Conservation (phyloP, 768 basidiomycete genomes). For the Calocybe gangraenosa region DNA sequence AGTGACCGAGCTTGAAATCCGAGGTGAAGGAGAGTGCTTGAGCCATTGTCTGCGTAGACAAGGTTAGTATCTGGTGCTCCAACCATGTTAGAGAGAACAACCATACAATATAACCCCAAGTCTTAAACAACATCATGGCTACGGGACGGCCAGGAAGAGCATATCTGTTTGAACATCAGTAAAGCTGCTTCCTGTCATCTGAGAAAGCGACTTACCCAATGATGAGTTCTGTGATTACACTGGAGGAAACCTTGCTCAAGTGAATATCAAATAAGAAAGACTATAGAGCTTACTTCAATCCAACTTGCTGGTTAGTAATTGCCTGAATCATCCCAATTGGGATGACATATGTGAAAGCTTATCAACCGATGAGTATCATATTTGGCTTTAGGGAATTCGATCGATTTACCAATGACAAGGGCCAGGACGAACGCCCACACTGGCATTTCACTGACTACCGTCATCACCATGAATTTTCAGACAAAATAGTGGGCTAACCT, state of each 20-base stretch:
- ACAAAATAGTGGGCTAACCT: conserved; percentile 18
- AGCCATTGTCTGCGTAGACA: conserved; percentile 39
- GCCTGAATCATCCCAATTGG: conserved; percentile 66
- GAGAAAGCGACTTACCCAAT: conserved; percentile 68
- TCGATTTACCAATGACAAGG: conserved; percentile 46
- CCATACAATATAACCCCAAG: conserved; percentile 45
- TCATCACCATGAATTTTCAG: not conserved
- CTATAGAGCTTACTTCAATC: conserved; percentile 34
- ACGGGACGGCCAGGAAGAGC: conserved; percentile 72
- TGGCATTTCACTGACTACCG: conserved; percentile 30
- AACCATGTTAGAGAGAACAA: conserved; percentile 5
- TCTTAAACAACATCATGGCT: conserved; percentile 87
- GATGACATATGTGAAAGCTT: conserved; percentile 61
- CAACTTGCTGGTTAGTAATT: conserved; percentile 77
- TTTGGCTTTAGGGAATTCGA: not conserved
- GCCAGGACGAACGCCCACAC: conserved; percentile 60
- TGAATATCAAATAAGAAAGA: not conserved
- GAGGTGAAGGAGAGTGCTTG: conserved; percentile 62
- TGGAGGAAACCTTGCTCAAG: conserved; percentile 25
- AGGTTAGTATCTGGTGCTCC: not conserved
- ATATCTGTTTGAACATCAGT: conserved; percentile 36
- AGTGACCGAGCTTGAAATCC: conserved; percentile 79
- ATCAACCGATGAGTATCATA: not conserved
- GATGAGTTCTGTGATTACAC: conserved; percentile 78
- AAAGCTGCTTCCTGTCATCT: not conserved